Base-by-base conservation (phyloP, 2,329 filamentous ascomycete genomes). In the Rhynchosporium graminicola region DNA sequence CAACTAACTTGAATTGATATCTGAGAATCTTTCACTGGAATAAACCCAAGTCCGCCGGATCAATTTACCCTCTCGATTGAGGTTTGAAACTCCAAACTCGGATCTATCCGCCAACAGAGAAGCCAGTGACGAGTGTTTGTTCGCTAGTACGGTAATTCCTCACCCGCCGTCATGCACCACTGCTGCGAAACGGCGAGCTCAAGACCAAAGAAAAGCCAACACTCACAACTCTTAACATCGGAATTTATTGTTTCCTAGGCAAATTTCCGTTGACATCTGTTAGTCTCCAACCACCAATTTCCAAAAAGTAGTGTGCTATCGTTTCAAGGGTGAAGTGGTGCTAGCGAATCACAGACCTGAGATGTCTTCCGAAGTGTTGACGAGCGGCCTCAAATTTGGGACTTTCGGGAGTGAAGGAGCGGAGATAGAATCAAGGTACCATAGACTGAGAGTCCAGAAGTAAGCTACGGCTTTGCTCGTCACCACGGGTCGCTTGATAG, bases 301-400 rank as follows among this genome's bases (percentile, higher is more conserved):
- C 33, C 38, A 33, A 42, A 42, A 40, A 31, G 36, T 54, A 33
- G 33, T 54, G 51, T 54, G 51, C 33, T 54, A n/a, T 20, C 26
- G 40, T 54, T 54, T 54, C n/a, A 38, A 36, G 40, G 51, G 51
- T 33, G 51, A 54, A 36, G 51, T 28, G 8, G 20, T 28, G 9
- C 1, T 15, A 10, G 20, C 51, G 33, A 54, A 54, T 54, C 15
- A 54, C 20, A 42, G 36, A 20, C 20, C 33, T 20, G 9, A 20
- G 36, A 54, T 54, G 51, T 9, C 51, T 42, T 54, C 51, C 51
- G 51, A 54, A 20, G 51, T 54, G 40, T 57, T 46, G 40, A 46
- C 26, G 40, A 45, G 38, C 40, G 40, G 38, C 31, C 42, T 29
- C 40, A 57, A 29, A 57, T 57, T 40, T 57, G 40, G 38, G 38